Evolutionary conservation across 2,329 filamentous ascomycete genomes (phyloP), one percentile per base, ranked within the genome.

Genomic region (Microdochium bolleyi): DNA sequence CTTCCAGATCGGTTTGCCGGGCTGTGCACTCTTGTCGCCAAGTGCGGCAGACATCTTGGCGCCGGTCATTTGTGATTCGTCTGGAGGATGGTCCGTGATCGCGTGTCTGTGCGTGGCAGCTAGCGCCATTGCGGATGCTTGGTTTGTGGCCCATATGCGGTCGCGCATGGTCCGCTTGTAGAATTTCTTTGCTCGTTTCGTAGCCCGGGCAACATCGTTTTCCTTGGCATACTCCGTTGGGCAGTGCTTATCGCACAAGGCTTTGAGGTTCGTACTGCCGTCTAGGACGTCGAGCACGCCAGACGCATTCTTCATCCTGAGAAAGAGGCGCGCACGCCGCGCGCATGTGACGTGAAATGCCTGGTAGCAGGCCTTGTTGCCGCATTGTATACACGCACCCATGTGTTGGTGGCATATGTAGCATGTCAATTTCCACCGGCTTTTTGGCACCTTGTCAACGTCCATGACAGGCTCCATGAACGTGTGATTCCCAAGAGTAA

Each of bases 381-480:
- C 90, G 69, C 94, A 99, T 69, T 99, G 94, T 55, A 99, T 96
- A 69, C 92, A 97, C 41, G 94, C 92, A 22, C 94, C 94, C 94
- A 99, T 99, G 62, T 86, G 88, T 70, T 99, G 94, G 59, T 91
- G 87, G 72, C 94, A 99, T 53, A 99, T 95, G 68, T 99, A 99
- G 72, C 94, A 99, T 41, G 82, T 85, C 64, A 96, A 75, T 67
- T 89, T 95, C 94, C 94, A 99, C 56, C 94, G 82, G 56, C 86
- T 92, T 66, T 91, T 94, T 1, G 94, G 94, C 2, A 99, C 92
- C 69, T 96, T 96, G 67, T 99, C 94, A 34, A 99, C 89, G 61
- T 97, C 94, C 77, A 94, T 95, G 50, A 99, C 91, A 0, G 94
- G 94, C 64, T 99, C 94, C 89, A 97, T 96, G 66, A 97, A 94